Conservation (phyloP, 169 alveolate genomes). For the Theileria orientalis region DNA sequence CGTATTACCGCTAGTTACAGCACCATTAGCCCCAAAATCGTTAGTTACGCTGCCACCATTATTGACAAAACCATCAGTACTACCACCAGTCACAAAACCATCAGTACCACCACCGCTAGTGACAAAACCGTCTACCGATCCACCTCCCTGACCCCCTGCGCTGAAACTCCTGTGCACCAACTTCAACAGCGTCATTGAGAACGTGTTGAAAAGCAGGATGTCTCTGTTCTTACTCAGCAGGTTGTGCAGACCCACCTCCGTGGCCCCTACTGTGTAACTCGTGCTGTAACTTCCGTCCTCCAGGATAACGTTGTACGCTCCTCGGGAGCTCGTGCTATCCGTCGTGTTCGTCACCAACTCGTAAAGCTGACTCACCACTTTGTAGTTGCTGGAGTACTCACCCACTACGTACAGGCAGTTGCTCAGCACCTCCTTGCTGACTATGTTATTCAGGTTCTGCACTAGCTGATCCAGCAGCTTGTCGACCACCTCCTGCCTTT, state of each 20-base stretch:
- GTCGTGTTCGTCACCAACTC: constrained; percentile 26
- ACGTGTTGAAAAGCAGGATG: constrained; percentile 59
- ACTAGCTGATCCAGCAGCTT: constrained; percentile 11
- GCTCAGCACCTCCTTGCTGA: constrained; percentile 32
- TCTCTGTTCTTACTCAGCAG: constrained; percentile 37
- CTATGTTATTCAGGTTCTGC: constrained; percentile 14
- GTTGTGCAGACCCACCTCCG: constrained; percentile 11
- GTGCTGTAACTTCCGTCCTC: constrained; percentile 96
- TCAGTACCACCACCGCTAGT: too few relatives aligned
- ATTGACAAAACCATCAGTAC: too few relatives aligned
- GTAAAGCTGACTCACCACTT: constrained; percentile 78
- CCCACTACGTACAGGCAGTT: constrained; percentile 60
- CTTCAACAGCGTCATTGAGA: constrained; percentile 49
- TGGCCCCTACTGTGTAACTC: constrained; percentile 67
- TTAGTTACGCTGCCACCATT: background rate
- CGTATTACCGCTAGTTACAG: too few relatives aligned
- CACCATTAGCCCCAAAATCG: background rate
- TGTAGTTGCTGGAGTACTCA: constrained; percentile 56
- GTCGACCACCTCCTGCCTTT: constrained; percentile 49
- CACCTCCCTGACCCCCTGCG: background rate
- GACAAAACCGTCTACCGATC: too few relatives aligned
- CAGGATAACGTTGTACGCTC: constrained; percentile 76
- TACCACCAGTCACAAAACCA: too few relatives aligned
- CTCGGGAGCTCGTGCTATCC: background rate
- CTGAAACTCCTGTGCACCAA: constrained; percentile 14